These are phyloP conservation scores for Pyricularia sp. DNA, from an alignment of 2,329 filamentous ascomycete genomes.

Conservation along the genomic window DNA sequence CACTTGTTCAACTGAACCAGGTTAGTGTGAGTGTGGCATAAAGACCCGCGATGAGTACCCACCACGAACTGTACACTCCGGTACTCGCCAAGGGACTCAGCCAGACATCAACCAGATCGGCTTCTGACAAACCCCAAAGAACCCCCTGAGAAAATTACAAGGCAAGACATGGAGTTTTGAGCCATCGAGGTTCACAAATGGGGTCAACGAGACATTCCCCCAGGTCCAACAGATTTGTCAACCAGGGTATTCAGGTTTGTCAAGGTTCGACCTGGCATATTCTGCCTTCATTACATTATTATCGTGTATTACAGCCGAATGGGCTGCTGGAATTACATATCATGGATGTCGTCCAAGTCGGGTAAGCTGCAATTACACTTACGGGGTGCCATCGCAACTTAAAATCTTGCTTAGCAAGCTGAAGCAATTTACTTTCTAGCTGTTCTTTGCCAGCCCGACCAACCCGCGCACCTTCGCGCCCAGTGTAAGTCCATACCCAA, in stretches of 20 bases:
- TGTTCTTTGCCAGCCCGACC: constrained; percentile 8
- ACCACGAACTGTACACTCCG: no score
- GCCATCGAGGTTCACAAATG: not conserved
- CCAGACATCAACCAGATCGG: no score
- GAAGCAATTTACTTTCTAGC: not conserved
- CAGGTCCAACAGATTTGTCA: not conserved
- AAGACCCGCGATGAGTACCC: no score
- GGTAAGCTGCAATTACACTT: not conserved
- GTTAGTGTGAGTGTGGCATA: no score
- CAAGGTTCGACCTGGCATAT: not conserved
- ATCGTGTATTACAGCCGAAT: not conserved
- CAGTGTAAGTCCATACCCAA: constrained; percentile 39
- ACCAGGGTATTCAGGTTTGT: not conserved
- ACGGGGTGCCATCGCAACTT: not conserved
- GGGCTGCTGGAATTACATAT: not conserved
- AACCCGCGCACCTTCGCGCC: constrained; percentile 7
- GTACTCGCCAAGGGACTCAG: no score
- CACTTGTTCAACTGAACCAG: no score
- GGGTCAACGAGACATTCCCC: not conserved
- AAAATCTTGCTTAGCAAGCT: not conserved
- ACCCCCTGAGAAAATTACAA: no score
- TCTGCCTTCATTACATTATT: not conserved
- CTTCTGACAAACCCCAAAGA: no score
- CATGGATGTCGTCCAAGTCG: not conserved
- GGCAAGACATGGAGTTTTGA: no score